Evolutionary conservation across 139 green algal genomes (phyloP), one percentile per base, ranked within the genome.

Genomic region (Zygnema cylindricum): DNA sequence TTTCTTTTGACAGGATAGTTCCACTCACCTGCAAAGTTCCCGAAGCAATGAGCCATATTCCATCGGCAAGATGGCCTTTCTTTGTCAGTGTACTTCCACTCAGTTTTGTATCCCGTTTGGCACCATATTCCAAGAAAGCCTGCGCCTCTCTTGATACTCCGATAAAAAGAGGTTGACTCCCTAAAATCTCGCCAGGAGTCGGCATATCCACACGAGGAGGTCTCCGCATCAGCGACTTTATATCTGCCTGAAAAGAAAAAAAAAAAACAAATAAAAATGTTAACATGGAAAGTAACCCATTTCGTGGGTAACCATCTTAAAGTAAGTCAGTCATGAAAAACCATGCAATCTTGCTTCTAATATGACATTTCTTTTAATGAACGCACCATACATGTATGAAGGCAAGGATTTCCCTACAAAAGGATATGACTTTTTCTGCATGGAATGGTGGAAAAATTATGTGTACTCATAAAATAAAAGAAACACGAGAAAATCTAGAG

Each of bases 191-290:
- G 57, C 32, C 81, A 30, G 42, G 39, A 43, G 40, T 54, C 40
- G 55, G 81, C 81, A 86, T 86, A 0, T 43, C 43, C 42, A 87
- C 81, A 63, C 39, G 42, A 2, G 81, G 81, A 39, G 81, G 81
- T 39, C n/a, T 87, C 11, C 42, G 43, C 81, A 79, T 54, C 23
- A 86, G 81, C 23, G 75, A 79, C 81, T 86, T 86, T 54, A 86
- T 2, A 33, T 86, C 81, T 22, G 38, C 78, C 78, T 85, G 78
- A 16, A 63, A 63, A 63, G 16, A 7, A 63, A n/a, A n/a, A n/a
- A n/a, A n/a, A n/a, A n/a, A n/a, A n/a, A n/a, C n/a, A n/a, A n/a
- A n/a, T n/a, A n/a, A n/a, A n/a, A n/a, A n/a, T n/a, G n/a, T n/a
- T n/a, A n/a, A n/a, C n/a, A n/a, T n/a, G n/a, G n/a, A n/a, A n/a